These are phyloP conservation scores for Nicotiana noctiflora DNA, from an alignment of 257 asterid species.

Conservation along the genomic window DNA sequence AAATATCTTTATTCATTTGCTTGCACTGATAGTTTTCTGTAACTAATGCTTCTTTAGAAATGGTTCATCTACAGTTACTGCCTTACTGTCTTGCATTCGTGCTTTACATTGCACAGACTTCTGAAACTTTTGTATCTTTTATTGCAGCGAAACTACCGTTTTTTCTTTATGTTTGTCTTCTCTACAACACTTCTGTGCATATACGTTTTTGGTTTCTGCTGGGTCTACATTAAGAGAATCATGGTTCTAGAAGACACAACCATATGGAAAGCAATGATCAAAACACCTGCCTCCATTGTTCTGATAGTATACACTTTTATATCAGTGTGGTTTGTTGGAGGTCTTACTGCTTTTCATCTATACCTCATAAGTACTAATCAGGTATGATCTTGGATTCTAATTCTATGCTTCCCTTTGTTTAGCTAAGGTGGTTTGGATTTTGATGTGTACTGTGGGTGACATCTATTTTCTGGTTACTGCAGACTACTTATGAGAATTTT, in stretches of 20 bases:
- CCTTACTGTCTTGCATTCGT: neutral
- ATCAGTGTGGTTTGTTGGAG: slow-evolving; percentile 97
- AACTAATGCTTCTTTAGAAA: neutral
- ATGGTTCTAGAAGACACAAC: slow-evolving; percentile 56
- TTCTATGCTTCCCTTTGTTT: neutral
- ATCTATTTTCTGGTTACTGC: slow-evolving; percentile 23
- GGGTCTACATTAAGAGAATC: slow-evolving; percentile 81
- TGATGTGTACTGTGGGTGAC: neutral
- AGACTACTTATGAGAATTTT: slow-evolving; percentile 95
- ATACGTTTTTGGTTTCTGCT: slow-evolving; percentile 88
- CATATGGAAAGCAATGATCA: slow-evolving; percentile 87
- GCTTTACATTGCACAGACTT: neutral
- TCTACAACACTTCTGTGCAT: slow-evolving; percentile 93
- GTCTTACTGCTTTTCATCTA: slow-evolving; percentile 86
- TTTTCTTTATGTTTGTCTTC: slow-evolving; percentile 98
- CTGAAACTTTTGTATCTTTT: slow-evolving; percentile 12
- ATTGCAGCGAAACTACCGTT: slow-evolving; percentile 94
- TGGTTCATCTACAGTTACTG: neutral
- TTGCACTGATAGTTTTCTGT: neutral
- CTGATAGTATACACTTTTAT: slow-evolving; percentile 80
- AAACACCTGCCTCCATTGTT: slow-evolving; percentile 89
- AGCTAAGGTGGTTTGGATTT: neutral
- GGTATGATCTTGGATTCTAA: slow-evolving; percentile 27
- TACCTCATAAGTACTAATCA: slow-evolving; percentile 91
- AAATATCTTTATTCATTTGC: neutral